Evolutionary conservation across 202 grass and related monocot species (phyloP).

Genomic region (Hordeum pubiflorum): DNA sequence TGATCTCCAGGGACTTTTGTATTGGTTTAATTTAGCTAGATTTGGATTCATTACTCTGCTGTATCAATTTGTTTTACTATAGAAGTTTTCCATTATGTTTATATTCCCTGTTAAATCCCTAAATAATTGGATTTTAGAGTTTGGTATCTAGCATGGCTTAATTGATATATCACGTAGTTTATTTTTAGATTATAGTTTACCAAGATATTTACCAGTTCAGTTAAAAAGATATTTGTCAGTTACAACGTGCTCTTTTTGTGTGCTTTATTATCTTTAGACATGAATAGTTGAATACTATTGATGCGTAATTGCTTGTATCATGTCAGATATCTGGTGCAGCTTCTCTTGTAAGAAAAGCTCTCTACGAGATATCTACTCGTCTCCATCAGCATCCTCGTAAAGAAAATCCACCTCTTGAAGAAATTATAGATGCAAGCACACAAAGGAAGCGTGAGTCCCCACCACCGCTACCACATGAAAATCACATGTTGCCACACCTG

Average conservation of each 20-base stretch:
- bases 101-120: background rate
- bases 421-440: slow-evolving; percentile 87
- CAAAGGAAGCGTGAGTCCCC: slow-evolving; percentile 38
- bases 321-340: slow-evolving; percentile 75
- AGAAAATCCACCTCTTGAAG: slow-evolving; percentile 82
- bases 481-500: slow-evolving; percentile 43
- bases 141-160: slow-evolving; percentile 11
- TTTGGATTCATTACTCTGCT: slow-evolving; percentile 8
- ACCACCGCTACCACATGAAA: slow-evolving; percentile 41
- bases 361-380: slow-evolving; percentile 80
- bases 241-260: slow-evolving; percentile 6
- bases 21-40: background rate
- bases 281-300: background rate
- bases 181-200: slow-evolving; percentile 3
- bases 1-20: background rate
- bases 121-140: background rate
- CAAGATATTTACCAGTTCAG: background rate
- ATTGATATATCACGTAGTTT: background rate
- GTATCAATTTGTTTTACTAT: slow-evolving; percentile 14
- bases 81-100: slow-evolving; percentile 5
- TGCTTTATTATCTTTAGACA: background rate
- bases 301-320: background rate
- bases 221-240: background rate
- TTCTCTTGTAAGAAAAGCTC: slow-evolving; percentile 74
- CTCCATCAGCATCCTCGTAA: slow-evolving; percentile 83